phyloP scores from a whole-genome alignment of 164 flowering plant species.

The Vitis labrusca region DNA sequence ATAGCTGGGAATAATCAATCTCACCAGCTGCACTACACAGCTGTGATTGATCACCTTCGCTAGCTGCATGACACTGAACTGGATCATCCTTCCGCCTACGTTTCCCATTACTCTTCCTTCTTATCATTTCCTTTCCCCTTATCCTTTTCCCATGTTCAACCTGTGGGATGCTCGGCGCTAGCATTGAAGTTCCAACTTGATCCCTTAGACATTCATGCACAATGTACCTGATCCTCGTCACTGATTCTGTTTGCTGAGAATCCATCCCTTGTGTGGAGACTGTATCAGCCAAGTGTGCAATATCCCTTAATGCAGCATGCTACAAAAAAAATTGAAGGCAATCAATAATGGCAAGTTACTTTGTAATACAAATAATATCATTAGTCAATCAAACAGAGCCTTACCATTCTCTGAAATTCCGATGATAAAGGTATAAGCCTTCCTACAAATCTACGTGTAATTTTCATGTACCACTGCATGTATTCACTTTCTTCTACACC shows the following conservation, averaged over 20 bases:
- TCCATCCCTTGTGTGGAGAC: slow-evolving; percentile 61
- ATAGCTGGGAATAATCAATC: not conserved
- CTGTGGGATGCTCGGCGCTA: slow-evolving; percentile 18
- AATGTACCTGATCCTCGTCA: slow-evolving; percentile 53
- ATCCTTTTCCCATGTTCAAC: slow-evolving; percentile 39
- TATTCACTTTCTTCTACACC: slow-evolving; percentile 55
- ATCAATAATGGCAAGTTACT: too few species aligned
- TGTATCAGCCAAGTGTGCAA: slow-evolving; percentile 57
- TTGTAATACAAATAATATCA: too few species aligned
- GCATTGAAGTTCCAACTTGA: slow-evolving; percentile 40
- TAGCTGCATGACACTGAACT: slow-evolving; percentile 26
- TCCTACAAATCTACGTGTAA: slow-evolving; percentile 63
- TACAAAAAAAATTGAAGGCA: slow-evolving; percentile 11
- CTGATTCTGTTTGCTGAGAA: slow-evolving; percentile 46
- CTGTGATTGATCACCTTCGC: slow-evolving; percentile 31
- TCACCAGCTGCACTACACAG: too few species aligned
- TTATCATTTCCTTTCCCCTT: slow-evolving; percentile 63
- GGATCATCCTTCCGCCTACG: slow-evolving; percentile 48
- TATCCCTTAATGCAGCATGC: slow-evolving; percentile 59
- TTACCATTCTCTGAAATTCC: slow-evolving; percentile 58
- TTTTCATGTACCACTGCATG: slow-evolving; percentile 60
- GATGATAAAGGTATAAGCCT: slow-evolving; percentile 63
- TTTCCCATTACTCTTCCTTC: slow-evolving; percentile 50
- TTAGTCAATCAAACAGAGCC: not conserved
- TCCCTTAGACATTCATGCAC: slow-evolving; percentile 69